Conservation (phyloP, 2,329 filamentous ascomycete genomes). For the Trichoderma simmonsii region DNA sequence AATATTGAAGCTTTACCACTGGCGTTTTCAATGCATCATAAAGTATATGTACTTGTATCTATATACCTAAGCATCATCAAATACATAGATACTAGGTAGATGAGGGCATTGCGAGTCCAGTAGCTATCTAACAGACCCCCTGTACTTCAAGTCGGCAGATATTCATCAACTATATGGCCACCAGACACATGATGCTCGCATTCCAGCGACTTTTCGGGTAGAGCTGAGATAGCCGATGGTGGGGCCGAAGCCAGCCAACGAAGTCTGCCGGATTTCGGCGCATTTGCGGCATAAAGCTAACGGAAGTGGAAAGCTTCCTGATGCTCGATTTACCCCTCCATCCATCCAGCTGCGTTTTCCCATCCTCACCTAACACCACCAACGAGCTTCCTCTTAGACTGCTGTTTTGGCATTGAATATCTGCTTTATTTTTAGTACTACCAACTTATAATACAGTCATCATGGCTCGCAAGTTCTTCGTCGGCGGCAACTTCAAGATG, state of each 20-base stretch:
- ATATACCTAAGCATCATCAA: not conserved
- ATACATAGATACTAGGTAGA: not conserved
- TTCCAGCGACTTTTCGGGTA: not conserved
- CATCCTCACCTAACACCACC: not conserved
- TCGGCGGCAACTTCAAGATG: conserved; percentile 99
- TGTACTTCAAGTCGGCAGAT: not conserved
- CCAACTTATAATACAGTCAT: conserved; percentile 42
- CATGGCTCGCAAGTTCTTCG: conserved; percentile 95
- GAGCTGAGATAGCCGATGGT: not conserved
- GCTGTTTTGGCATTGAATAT: not conserved
- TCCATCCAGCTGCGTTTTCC: conserved; percentile 5
- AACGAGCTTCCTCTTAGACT: not conserved
- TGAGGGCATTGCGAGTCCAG: not conserved
- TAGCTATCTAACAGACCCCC: not conserved
- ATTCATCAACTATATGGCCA: not conserved
- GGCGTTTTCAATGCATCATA: no score
- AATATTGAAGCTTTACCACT: not conserved
- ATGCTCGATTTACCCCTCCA: conserved; percentile 9
- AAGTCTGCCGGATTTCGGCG: conserved; percentile 5
- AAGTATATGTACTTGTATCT: not conserved
- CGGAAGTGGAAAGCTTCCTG: not conserved
- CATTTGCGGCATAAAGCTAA: conserved; percentile 5
- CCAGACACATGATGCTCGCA: not conserved
- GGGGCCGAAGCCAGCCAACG: not conserved
- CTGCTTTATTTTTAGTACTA: not conserved